A percentile compares a stretch with the other conserved stretches of the same genome.
These are phyloP conservation scores for Aureobasidium pullulans DNA, from an alignment of 2,329 filamentous ascomycete genomes.

Conservation along the genomic window DNA sequence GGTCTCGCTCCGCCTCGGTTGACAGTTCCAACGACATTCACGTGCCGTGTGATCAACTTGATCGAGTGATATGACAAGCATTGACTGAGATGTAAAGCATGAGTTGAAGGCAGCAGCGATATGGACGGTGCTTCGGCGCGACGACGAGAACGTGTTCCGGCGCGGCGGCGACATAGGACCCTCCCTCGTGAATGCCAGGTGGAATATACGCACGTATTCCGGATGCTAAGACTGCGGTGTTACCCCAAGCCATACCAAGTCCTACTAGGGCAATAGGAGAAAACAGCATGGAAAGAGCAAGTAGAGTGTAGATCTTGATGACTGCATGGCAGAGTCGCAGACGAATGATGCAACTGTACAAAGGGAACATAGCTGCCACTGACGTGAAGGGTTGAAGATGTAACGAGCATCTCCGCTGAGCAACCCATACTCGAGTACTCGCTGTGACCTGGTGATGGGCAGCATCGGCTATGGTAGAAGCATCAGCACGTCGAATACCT, in stretches of 20 bases:
- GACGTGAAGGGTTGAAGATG: not conserved
- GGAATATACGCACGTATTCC: not conserved
- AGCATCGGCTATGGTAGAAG: not conserved
- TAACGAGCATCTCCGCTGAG: not conserved
- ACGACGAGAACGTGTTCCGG: not conserved
- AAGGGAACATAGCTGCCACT: not conserved
- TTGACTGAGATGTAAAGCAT: not conserved
- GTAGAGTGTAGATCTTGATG: not conserved
- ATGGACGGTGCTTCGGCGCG: not conserved
- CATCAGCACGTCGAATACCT: not conserved
- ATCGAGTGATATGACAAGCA: not conserved
- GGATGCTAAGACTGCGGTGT: constrained; percentile 2
- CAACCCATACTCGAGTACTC: no score
- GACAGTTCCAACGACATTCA: not conserved
- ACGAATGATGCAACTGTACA: not conserved
- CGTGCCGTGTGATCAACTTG: constrained; percentile 6
- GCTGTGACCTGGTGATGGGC: not conserved
- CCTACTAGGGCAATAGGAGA: not conserved
- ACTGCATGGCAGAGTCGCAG: not conserved
- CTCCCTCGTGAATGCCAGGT: not conserved
- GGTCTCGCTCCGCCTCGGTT: constrained; percentile 4
- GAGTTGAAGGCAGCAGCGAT: not conserved
- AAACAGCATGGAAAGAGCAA: not conserved
- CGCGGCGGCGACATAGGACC: not conserved
- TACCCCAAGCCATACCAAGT: constrained; percentile 5